Evolutionary conservation across 2,329 filamentous ascomycete genomes (phyloP).

Genomic region (Didymella keratinophila): DNA sequence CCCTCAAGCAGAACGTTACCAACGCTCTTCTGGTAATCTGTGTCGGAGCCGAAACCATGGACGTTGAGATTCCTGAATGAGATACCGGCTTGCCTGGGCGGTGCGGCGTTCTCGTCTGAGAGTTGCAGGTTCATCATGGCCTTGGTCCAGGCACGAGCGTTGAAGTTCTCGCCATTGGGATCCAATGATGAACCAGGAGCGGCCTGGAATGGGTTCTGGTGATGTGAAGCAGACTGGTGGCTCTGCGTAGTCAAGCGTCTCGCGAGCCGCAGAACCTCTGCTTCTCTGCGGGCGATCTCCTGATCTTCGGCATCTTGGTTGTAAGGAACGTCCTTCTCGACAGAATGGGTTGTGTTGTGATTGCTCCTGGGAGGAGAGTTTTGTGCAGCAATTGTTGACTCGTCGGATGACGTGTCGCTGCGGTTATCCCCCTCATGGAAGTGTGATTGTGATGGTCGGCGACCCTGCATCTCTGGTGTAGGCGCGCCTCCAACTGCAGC

Average conservation of each 20-base stretch:
- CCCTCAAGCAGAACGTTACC: conserved; percentile 56
- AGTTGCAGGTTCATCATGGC: conserved; percentile 58
- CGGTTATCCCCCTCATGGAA: conserved; percentile 25
- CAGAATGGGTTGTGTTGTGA: conserved; percentile 13
- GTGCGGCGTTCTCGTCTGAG: conserved; percentile 52
- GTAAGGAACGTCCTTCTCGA: conserved; percentile 33
- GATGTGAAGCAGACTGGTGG: conserved; percentile 46
- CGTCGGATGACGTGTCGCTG: conserved; percentile 38
- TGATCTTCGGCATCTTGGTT: conserved; percentile 31
- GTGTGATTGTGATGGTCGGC: conserved; percentile 23
- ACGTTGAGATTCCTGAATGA: conserved; percentile 58
- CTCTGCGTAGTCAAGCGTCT: conserved; percentile 53
- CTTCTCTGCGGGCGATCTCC: conserved; percentile 41
- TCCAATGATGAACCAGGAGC: conserved; percentile 55
- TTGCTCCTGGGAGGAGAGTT: conserved; percentile 34
- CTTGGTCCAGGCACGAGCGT: conserved; percentile 58
- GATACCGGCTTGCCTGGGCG: conserved; percentile 56
- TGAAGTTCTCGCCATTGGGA: conserved; percentile 57
- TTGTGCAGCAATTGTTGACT: conserved; percentile 44
- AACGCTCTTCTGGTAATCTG: conserved; percentile 61
- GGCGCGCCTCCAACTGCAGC: conserved; percentile 49
- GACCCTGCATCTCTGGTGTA: conserved; percentile 40
- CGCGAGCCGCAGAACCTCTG: conserved; percentile 53
- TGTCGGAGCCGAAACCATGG: conserved; percentile 58
- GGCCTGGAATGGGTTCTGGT: conserved; percentile 51